Percentiles rank a stretch among this genome's conserved stretches.
Conservation (phyloP, 2,329 filamentous ascomycete species). For the Cladosporium sphaerospermum region DNA sequence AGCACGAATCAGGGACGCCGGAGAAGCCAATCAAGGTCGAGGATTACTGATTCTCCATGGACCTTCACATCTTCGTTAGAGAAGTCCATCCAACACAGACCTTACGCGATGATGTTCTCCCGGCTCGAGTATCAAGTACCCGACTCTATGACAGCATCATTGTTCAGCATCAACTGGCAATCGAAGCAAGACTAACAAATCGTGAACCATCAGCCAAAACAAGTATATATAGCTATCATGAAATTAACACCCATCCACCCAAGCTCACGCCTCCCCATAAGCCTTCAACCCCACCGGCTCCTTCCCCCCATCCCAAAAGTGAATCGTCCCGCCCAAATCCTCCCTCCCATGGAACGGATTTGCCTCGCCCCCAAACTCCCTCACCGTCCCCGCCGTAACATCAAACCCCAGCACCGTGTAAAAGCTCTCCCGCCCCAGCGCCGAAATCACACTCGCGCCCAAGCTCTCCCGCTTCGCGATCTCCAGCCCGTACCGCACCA, state of each 20-base stretch:
- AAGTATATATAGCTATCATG: neutral
- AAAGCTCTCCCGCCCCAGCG: slow-evolving; percentile 23
- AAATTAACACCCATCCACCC: neutral
- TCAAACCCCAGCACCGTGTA: slow-evolving; percentile 23
- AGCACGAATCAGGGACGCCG: neutral
- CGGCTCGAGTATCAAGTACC: too few species aligned
- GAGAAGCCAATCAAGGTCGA: neutral
- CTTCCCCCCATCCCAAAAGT: slow-evolving; percentile 24
- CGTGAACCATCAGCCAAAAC: neutral
- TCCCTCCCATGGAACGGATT: slow-evolving; percentile 15
- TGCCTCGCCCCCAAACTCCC: slow-evolving; percentile 17
- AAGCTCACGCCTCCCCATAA: slow-evolving; percentile 15
- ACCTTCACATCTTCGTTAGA: too few species aligned
- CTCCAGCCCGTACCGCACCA: slow-evolving; percentile 27
- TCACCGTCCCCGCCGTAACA: slow-evolving; percentile 17
- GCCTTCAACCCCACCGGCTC: slow-evolving; percentile 15
- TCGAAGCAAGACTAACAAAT: neutral
- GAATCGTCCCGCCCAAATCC: slow-evolving; percentile 16
- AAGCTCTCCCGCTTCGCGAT: slow-evolving; percentile 47
- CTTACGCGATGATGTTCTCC: too few species aligned
- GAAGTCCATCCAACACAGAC: too few species aligned
- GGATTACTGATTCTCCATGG: neutral
- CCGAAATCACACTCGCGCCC: slow-evolving; percentile 23
- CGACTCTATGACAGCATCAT: neutral
- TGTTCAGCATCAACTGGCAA: neutral